Evolutionary conservation across 805 yeast genomes (phyloP).

Genomic region (Zygosaccharomyces siamensis): DNA sequence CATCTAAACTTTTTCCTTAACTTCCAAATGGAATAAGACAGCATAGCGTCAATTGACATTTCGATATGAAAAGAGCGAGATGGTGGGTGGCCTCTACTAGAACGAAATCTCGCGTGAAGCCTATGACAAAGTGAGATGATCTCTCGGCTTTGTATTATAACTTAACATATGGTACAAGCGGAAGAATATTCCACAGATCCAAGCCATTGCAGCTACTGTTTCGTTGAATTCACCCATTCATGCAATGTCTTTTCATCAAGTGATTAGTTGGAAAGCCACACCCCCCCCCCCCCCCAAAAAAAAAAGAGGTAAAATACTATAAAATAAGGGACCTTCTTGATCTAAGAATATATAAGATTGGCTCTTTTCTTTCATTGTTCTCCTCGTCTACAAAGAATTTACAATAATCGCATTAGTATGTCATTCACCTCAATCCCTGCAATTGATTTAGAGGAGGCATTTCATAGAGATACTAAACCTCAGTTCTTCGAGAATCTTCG

Average conservation of each 20-base stretch:
- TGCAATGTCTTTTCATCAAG: conserved; percentile 3
- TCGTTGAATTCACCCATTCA: not conserved
- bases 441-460: conserved; percentile 29
- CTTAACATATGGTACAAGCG: too few relatives aligned
- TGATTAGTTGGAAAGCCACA: not conserved
- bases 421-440: conserved; percentile 17
- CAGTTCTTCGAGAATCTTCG: conserved; percentile 36
- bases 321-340: not conserved
- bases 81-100: too few relatives aligned
- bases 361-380: not conserved
- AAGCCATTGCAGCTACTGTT: not conserved
- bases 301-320: too few relatives aligned
- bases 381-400: too few relatives aligned
- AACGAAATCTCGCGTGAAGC: too few relatives aligned
- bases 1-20: too few relatives aligned
- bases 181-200: not conserved
- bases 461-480: conserved; percentile 40
- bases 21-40: too few relatives aligned
- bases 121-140: too few relatives aligned
- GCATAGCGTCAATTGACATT: too few relatives aligned
- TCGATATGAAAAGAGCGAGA: too few relatives aligned
- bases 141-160: too few relatives aligned
- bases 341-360: not conserved
- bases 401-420: conserved; percentile 7
- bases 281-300: not conserved